Evolutionary conservation across 1,284 basidiomycete genomes (phyloP), one percentile per base, ranked within the genome.

Genomic region (Leccinum solheimii): DNA sequence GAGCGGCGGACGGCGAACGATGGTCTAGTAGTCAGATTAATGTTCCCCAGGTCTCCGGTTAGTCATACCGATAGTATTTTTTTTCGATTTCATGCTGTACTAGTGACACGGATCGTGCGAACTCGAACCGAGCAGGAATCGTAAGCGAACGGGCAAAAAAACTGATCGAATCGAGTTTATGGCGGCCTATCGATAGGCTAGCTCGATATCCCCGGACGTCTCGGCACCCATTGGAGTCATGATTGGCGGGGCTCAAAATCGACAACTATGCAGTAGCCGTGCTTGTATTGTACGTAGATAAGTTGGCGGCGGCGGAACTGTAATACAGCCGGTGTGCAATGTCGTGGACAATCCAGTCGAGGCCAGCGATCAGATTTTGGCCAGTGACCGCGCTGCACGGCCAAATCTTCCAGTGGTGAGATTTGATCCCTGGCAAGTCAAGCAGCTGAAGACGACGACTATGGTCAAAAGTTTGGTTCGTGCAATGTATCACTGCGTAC

Each of bases 331-430:
- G 81, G 43, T 85, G 83, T 3, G 93, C 95, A 54, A 98, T 90
- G 69, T 98, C 94, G 48, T 87, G 83, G 9, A 98, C 92, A n/a
- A 95, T 86, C 97, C 97, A 99, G 74, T 97, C 89, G 45, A 98
- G 83, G 14, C 96, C 97, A 61, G 86, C 81, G 6, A 93, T 81
- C 11, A 98, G 81, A 69, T 97, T 94, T 60, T 86, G 78, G 5
- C 96, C 97, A 0, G 92, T 95, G 57, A 94, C 85, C 1, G 97
- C 97, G 66, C 94, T 97, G 78, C 96, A 98, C 3, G 95, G 83
- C 76, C 91, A 87, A 62, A 98, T 95, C 66, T 84, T 87, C 94
- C 95, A 98, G 60, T 88, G 85, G 74, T 98, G 96, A 1, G 92
- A 90, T 64, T 84, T 88, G 72, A 98, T 95, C 14, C 83, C 81